Percentiles rank a stretch among this genome's conserved stretches.
Conservation (phyloP, 106 monocot genomes). For the Ottelia alismoides region DNA sequence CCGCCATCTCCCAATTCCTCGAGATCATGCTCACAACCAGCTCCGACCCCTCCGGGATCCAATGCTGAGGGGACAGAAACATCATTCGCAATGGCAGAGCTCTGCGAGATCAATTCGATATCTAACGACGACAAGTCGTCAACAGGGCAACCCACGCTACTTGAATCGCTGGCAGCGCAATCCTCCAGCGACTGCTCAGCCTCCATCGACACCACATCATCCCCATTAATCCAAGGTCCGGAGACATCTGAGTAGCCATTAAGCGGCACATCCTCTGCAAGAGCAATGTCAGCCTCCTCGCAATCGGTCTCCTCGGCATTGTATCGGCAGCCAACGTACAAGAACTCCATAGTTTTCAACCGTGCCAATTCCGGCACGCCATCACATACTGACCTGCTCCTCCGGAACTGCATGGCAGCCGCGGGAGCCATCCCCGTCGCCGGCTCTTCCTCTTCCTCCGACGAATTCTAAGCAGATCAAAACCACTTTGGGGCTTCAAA, state of each 20-base stretch:
- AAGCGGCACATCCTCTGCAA: background rate
- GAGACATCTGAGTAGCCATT: too few species aligned
- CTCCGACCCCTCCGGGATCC: background rate
- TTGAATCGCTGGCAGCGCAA: background rate
- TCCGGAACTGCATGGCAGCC: background rate
- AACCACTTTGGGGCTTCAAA: background rate
- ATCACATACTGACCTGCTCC: background rate
- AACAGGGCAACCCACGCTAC: background rate
- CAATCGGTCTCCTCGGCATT: background rate
- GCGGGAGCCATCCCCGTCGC: background rate
- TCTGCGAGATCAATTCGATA: background rate
- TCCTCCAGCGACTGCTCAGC: conserved; percentile 1
- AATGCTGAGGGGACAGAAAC: background rate
- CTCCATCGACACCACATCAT: background rate
- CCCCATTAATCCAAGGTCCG: background rate
- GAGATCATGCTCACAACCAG: background rate
- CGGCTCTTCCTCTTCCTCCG: background rate
- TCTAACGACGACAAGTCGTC: conserved; percentile 5
- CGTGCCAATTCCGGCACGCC: background rate
- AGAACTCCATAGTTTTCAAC: background rate
- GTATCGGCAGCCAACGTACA: background rate
- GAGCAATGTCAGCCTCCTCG: background rate
- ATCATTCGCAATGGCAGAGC: background rate
- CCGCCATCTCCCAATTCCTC: background rate
- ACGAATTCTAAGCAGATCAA: background rate